Evolutionary conservation across 2,329 filamentous ascomycete genomes (phyloP), one percentile per base, ranked within the genome.

Genomic region (Diplodia scrobiculata): DNA sequence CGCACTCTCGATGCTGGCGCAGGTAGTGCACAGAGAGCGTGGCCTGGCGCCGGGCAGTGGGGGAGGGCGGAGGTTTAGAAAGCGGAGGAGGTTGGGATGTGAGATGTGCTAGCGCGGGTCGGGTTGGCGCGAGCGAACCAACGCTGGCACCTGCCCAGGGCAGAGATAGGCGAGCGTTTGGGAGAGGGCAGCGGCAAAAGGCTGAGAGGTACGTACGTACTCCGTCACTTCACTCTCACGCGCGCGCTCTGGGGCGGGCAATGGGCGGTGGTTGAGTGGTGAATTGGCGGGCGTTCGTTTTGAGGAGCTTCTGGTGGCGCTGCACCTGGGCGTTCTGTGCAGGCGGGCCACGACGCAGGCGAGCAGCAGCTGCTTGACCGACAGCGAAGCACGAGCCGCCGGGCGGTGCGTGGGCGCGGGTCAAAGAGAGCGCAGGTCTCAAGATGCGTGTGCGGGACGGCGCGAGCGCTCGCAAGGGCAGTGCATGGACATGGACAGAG

Each of bases 31-130:
- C 58, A 62, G 48, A 73, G 72, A 72, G 73, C 73, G 58, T 62
- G 58, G 58, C 58, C 58, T 48, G 58, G 58, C 58, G 58, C 58
- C 58, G 58, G 73, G 73, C 73, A 72, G 75, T 74, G 72, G 75
- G 73, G 73, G 63, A 66, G 63, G 67, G 65, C 51, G 68, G 68
- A 65, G 65, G 66, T 69, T 69, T 69, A 69, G 67, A 67, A 74
- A 72, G 76, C 73, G 74, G 73, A 76, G 76, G 77, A 77, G 76
- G 77, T 78, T 78, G 76, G 77, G 76, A 78, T 71, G 72, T 70
- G 69, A 69, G 70, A 72, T 69, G 70, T 72, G 74, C 76, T 77
- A 77, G 76, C 70, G 73, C 71, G 41, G 63, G 36, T 36, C 63
- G 21, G 63, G 52, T 53, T 54, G 63, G 63, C 63, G 63, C 66